Evolutionary conservation across 2,329 filamentous ascomycete species (phyloP).

Genomic region (Colletotrichum spinosum): DNA sequence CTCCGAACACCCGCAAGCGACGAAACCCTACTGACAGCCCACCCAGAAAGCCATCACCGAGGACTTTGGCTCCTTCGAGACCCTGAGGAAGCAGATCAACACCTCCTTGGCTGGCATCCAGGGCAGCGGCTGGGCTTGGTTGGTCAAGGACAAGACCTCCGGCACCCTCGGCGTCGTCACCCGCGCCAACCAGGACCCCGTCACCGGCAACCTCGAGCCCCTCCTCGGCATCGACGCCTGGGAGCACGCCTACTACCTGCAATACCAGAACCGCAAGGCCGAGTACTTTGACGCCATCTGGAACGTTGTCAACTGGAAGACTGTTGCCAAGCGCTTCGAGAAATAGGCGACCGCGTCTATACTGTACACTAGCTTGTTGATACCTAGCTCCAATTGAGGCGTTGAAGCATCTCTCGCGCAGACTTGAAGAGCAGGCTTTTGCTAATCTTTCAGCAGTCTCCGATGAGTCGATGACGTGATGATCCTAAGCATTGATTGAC

Average conservation of each 20-base stretch:
- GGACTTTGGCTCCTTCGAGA: slow-evolving; percentile 75
- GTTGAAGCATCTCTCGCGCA: neutral
- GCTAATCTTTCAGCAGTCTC: neutral
- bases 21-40: neutral
- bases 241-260: slow-evolving; percentile 96
- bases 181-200: slow-evolving; percentile 88
- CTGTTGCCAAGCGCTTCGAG: slow-evolving; percentile 81
- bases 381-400: slow-evolving; percentile 21
- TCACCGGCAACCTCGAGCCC: slow-evolving; percentile 84
- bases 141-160: slow-evolving; percentile 77
- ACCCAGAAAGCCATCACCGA: slow-evolving; percentile 67
- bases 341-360: slow-evolving; percentile 47
- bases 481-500: too few relatives aligned
- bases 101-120: slow-evolving; percentile 79
- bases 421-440: slow-evolving; percentile 3
- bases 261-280: slow-evolving; percentile 97
- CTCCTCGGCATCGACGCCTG: slow-evolving; percentile 92
- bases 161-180: slow-evolving; percentile 74
- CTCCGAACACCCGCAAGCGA: slow-evolving; percentile 49
- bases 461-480: too few relatives aligned
- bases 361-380: slow-evolving; percentile 33
- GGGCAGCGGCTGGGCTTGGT: slow-evolving; percentile 92
- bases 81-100: slow-evolving; percentile 75
- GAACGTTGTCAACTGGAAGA: slow-evolving; percentile 97
- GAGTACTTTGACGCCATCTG: slow-evolving; percentile 95